Evolutionary conservation across 2,329 filamentous ascomycete genomes (phyloP), one percentile per base, ranked within the genome.

Genomic region (Alternaria brassicae): DNA sequence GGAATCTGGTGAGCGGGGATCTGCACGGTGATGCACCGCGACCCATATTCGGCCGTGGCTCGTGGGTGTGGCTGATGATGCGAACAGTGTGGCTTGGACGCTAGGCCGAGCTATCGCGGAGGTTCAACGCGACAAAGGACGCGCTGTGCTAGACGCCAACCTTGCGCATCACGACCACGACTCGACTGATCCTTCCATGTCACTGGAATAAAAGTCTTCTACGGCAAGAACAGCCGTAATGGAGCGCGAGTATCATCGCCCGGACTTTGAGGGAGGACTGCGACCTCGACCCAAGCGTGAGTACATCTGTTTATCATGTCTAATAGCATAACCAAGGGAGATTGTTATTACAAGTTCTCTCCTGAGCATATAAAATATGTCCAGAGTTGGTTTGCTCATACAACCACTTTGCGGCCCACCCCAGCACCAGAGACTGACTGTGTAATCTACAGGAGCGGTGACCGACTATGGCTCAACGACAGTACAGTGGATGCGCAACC

Each of bases 401-500:
- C 19, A 6, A 13, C 21, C 15, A 30, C 7, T 19, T 2, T n/a
- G 25, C 7, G n/a, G 3, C 21, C 28, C 2, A 12, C 39, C 10
- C 8, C 37, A n/a, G 17, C n/a, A 19, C 39, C 30, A 25, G 4
- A 25, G 15, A 25, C 58, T 65, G 27, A 63, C 49, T 27, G 15
- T 13, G 6, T 25, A 53, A 21, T 23, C 25, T 30, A n/a, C 65
- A 96, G 92, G 93, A 65, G 91, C 93, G 42, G 92, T 96, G 13
- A 97, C 93, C 42, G 93, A 97, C 79, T 97, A 97, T 84, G 91
- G 92, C 72, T 90, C 93, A 23, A 95, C 92, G 9, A 86, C 96
- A 76, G 89, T 91, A 52, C 91, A 96, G 78, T 99, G 92, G 91
- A 92, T 96, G 86, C 90, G 91, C 72, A 88, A 92, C 73, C 88